Conservation (phyloP, 2,329 filamentous ascomycete species). For the Aureobasidium vineae region DNA sequence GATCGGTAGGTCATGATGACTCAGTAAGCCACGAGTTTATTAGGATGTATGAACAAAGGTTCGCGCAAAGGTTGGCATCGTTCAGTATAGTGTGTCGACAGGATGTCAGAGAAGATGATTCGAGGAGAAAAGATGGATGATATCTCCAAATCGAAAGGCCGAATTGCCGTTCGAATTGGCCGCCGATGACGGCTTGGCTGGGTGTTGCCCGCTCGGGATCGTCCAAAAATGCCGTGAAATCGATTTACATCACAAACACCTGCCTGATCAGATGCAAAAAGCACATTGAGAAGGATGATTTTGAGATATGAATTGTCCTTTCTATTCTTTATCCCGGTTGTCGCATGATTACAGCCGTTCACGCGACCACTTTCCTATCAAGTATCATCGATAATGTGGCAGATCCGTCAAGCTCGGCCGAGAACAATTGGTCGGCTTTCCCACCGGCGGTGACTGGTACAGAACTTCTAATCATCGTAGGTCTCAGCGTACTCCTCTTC, state of each 20-base stretch:
- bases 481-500: conserved; percentile 52
- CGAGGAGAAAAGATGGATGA: not conserved
- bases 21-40: no score
- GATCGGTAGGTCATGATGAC: not conserved
- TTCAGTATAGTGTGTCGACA: not conserved
- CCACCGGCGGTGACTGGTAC: not conserved
- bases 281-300: not conserved
- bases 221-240: not conserved
- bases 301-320: not conserved
- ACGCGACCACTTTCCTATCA: not conserved
- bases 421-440: not conserved
- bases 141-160: not conserved
- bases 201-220: not conserved
- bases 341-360: not conserved
- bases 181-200: conserved; percentile 11
- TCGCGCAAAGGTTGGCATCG: no score
- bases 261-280: not conserved
- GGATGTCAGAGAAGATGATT: not conserved
- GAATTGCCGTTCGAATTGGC: conserved; percentile 6
- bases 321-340: not conserved
- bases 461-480: conserved; percentile 35
- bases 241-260: not conserved
- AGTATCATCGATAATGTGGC: not conserved
- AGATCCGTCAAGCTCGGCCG: not conserved
- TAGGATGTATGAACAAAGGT: no score